phyloP scores from a whole-genome alignment of 768 basidiomycete species.

The Kwoniella botswanensis region DNA sequence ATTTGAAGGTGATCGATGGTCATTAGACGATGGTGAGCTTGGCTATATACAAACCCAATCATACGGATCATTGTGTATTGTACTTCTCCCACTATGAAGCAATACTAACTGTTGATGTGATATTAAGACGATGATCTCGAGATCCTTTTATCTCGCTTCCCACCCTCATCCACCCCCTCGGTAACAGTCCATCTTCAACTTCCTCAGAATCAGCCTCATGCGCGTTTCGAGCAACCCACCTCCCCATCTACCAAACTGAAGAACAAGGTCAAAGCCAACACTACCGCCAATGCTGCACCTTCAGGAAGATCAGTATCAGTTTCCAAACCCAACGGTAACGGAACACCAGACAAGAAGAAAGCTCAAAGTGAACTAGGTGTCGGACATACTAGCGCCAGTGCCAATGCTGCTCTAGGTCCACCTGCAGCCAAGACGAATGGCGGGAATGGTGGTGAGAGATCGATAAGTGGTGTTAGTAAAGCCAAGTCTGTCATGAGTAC shows the following conservation, averaged over 20 bases:
- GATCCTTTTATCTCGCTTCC: slow-evolving; percentile 78
- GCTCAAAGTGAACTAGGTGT: neutral
- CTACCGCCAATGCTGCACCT: neutral
- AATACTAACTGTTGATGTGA: too few species aligned
- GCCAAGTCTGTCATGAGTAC: slow-evolving; percentile 40
- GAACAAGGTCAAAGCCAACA: slow-evolving; percentile 12
- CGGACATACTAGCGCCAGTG: neutral
- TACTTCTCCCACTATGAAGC: neutral
- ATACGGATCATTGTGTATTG: neutral
- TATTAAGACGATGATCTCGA: slow-evolving; percentile 78
- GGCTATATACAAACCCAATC: neutral
- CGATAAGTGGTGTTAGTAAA: slow-evolving; percentile 23
- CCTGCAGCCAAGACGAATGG: slow-evolving; percentile 42
- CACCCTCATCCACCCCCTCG: slow-evolving; percentile 44
- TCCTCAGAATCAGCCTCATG: slow-evolving; percentile 35
- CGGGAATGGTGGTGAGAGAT: slow-evolving; percentile 19
- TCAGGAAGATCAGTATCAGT: neutral
- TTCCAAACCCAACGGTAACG: slow-evolving; percentile 4
- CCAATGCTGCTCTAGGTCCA: neutral
- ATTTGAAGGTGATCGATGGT: slow-evolving; percentile 78
- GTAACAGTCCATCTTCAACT: slow-evolving; percentile 55
- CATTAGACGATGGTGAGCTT: slow-evolving; percentile 80
- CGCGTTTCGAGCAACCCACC: slow-evolving; percentile 58
- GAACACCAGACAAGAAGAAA: slow-evolving; percentile 1
- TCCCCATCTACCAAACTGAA: slow-evolving; percentile 53